Evolutionary conservation across 1,284 basidiomycete species (phyloP).

Genomic region (Fomitopsis pinicola): DNA sequence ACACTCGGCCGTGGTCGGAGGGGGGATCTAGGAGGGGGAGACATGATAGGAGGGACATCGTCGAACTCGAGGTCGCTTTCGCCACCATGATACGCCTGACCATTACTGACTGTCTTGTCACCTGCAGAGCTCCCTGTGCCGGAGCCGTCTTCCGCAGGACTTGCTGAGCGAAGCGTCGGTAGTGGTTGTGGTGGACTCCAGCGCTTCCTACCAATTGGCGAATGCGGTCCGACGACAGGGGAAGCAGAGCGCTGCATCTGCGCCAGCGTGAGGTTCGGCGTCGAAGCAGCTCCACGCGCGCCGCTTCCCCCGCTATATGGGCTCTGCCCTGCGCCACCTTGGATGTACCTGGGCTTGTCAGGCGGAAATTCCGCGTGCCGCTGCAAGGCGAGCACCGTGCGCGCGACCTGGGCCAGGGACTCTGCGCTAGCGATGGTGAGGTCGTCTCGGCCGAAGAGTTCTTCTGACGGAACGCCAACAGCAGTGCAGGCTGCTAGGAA

Average conservation of each 20-base stretch:
- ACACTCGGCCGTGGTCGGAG: conserved; percentile 37
- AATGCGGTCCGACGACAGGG: conserved; percentile 22
- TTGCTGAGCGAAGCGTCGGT: conserved; percentile 51
- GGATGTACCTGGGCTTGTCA: conserved; percentile 40
- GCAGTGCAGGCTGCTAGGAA: conserved; percentile 70
- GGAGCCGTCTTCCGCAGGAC: conserved; percentile 28
- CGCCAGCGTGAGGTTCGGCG: conserved; percentile 47
- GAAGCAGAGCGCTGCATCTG: conserved; percentile 24
- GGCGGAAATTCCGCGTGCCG: conserved; percentile 52
- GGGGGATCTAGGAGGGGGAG: conserved; percentile 51
- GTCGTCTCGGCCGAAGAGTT: conserved; percentile 68
- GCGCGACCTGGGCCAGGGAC: conserved; percentile 61
- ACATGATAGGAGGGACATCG: conserved; percentile 33
- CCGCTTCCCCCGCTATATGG: conserved; percentile 32
- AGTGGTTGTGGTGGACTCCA: conserved; percentile 52
- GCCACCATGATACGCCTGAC: background rate
- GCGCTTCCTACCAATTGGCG: conserved; percentile 34
- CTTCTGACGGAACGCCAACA: conserved; percentile 55
- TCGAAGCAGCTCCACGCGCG: conserved; percentile 49
- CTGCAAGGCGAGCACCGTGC: conserved; percentile 62
- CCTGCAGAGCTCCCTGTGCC: conserved; percentile 14
- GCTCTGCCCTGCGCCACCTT: conserved; percentile 25
- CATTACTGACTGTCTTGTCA: background rate
- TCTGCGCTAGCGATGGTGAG: conserved; percentile 57
- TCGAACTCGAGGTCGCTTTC: conserved; percentile 21